Evolutionary conservation across 2,329 filamentous ascomycete species (phyloP).

Genomic region (Neonectria magnoliae): DNA sequence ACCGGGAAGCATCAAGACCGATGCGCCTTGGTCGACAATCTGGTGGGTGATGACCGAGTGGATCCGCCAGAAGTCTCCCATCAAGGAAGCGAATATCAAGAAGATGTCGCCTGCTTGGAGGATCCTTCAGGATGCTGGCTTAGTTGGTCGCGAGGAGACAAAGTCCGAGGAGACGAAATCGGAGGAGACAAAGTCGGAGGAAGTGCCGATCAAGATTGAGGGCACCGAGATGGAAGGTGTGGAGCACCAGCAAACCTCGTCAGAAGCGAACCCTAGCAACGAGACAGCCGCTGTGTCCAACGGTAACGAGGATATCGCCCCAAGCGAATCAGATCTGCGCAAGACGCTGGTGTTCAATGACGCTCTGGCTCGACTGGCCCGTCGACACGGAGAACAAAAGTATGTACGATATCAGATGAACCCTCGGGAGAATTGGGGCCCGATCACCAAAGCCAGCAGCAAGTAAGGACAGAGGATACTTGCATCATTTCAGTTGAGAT

Average conservation of each 20-base stretch:
- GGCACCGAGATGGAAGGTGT: constrained; percentile 55
- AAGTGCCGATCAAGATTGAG: constrained; percentile 30
- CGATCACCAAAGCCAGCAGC: constrained; percentile 71
- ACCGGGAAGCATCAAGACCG: constrained; percentile 89
- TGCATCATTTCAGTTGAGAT: not conserved
- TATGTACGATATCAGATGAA: constrained; percentile 91
- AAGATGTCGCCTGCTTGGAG: constrained; percentile 76
- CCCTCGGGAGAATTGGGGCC: constrained; percentile 93
- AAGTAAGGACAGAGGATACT: constrained; percentile 60
- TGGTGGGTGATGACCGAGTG: constrained; percentile 97
- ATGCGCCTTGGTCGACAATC: constrained; percentile 88
- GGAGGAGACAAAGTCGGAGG: constrained; percentile 43
- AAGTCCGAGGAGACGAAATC: constrained; percentile 23
- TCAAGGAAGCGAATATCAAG: constrained; percentile 78
- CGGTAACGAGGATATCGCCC: constrained; percentile 29
- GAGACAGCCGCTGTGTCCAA: constrained; percentile 29
- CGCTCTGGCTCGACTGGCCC: constrained; percentile 73
- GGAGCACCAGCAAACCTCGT: constrained; percentile 33
- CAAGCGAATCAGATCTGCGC: constrained; percentile 55
- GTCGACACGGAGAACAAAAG: constrained; percentile 74
- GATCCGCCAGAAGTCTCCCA: constrained; percentile 81
- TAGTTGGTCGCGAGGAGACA: constrained; percentile 49
- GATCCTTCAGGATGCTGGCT: constrained; percentile 63
- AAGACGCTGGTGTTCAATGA: constrained; percentile 80
- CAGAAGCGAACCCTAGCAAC: constrained; percentile 31